phyloP scores from a whole-genome alignment of 345 rosid species.

The Adansonia digitata region DNA sequence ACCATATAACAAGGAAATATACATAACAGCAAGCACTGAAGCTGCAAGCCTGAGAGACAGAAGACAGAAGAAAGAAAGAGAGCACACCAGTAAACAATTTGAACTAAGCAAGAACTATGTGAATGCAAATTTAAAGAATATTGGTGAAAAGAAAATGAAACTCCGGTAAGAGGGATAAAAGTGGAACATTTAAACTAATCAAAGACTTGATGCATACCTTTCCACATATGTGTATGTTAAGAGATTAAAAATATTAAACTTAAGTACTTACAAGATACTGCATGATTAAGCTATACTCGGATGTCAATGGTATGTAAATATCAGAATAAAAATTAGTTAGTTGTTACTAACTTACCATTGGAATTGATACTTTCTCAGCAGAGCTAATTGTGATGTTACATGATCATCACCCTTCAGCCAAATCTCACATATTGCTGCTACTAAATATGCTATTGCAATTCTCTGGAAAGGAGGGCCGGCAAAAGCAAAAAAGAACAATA shows the following conservation, averaged over 20 bases:
- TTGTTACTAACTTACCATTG: slow-evolving; percentile 74
- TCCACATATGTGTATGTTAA: neutral
- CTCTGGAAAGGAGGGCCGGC: slow-evolving; percentile 37
- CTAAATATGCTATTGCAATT: slow-evolving; percentile 67
- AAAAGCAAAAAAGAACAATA: neutral
- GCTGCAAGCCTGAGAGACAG: slow-evolving; percentile 50
- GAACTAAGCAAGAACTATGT: neutral
- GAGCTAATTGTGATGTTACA: slow-evolving; percentile 36
- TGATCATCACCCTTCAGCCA: slow-evolving; percentile 60
- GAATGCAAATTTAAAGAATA: neutral
- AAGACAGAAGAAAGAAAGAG: neutral
- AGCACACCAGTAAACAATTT: neutral
- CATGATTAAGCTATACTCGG: neutral
- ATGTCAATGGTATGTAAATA: neutral
- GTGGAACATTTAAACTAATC: neutral
- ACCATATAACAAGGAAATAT: slow-evolving; percentile 58
- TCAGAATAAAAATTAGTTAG: neutral
- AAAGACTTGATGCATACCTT: neutral
- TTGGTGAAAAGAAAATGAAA: neutral
- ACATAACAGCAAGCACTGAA: slow-evolving; percentile 37
- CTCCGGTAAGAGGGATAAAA: neutral
- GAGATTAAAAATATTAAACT: neutral
- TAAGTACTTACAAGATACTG: neutral
- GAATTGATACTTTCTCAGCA: slow-evolving; percentile 44
- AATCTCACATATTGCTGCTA: slow-evolving; percentile 74